Evolutionary conservation across 2,329 filamentous ascomycete species (phyloP), one percentile per base, ranked within the genome.

Genomic region (Fusarium protoensiforme): DNA sequence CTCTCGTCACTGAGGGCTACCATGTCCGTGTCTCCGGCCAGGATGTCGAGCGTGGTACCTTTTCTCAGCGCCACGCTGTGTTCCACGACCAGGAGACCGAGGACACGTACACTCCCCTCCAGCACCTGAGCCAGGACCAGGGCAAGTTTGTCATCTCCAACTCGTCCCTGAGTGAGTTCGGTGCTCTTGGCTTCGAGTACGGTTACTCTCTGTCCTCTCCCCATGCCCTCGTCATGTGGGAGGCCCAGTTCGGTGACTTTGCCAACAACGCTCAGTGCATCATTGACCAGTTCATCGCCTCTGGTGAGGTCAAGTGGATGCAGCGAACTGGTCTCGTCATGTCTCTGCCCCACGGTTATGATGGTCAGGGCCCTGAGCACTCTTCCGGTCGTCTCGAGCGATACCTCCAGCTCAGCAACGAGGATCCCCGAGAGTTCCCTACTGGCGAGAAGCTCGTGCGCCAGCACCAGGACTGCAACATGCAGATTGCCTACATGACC

Each of bases 211-310:
- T 99, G 69, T 97, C 95, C 31, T 98, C 96, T 33, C 96, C 96
- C 66, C 97, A 98, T 81, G 96, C 96, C 39, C 91, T 99, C 29
- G 96, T 99, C 78, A 97, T 99, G 92, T 99, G 96, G 96, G 96
- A 99, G 86, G 96, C 96, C 39, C 96, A 99, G 85, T 99, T 99
- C 80, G 96, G 96, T 88, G 96, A 99, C 85, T 99, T 99, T 80
- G 96, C 96, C 88, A 99, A 99, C 90, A 99, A 98, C 81, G 96
- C 96, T 48, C 96, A 99, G 86, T 97, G 95, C 83, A 97, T 99
- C 84, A 97, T 99, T 80, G 96, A 99, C 83, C 96, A 99, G 85
- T 99, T 99, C 86, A 92, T 99, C 78, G 96, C 96, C 59, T 98
- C 96, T 71, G 96, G 96, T 81, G 96, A 99, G 86, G 92, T 94